A percentile compares a stretch with the other conserved stretches of the same genome.
These are phyloP conservation scores for Aspergillus bombycis DNA, from an alignment of 2,329 filamentous ascomycete genomes.

Conservation along the genomic window DNA sequence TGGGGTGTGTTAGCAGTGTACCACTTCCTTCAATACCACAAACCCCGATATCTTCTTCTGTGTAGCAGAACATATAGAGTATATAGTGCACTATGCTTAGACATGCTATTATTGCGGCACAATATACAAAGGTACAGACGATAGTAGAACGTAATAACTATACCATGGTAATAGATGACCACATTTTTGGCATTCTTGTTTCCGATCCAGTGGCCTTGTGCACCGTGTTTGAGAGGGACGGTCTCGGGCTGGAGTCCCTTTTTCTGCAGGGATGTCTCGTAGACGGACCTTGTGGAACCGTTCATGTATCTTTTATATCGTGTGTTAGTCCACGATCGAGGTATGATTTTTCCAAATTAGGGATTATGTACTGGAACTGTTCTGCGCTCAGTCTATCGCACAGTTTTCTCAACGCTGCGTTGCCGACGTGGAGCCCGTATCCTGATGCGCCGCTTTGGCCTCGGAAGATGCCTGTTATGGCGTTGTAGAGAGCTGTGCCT, in stretches of 20 bases:
- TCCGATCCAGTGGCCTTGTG: slow-evolving; percentile 43
- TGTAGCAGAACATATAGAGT: background rate
- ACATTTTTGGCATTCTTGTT: slow-evolving; percentile 44
- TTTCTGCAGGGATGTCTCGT: slow-evolving; percentile 29
- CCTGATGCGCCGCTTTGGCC: slow-evolving; percentile 39
- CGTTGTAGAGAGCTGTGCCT: slow-evolving; percentile 30
- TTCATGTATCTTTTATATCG: slow-evolving; percentile 26
- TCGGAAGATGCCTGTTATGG: slow-evolving; percentile 43
- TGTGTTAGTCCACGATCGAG: background rate
- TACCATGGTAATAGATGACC: slow-evolving; percentile 44
- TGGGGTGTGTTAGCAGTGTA: background rate
- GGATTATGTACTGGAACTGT: slow-evolving; percentile 37
- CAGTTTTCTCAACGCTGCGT: slow-evolving; percentile 35
- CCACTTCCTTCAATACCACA: background rate
- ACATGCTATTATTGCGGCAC: background rate
- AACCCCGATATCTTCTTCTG: background rate
- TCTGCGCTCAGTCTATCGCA: slow-evolving; percentile 26
- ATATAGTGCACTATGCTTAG: background rate
- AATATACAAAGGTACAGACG: background rate
- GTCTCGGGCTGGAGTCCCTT: slow-evolving; percentile 32
- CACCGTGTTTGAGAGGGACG: slow-evolving; percentile 35
- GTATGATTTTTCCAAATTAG: background rate
- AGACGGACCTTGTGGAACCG: slow-evolving; percentile 29
- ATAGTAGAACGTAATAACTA: background rate
- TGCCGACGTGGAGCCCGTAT: slow-evolving; percentile 39